Base-by-base conservation (phyloP, 169 alveolate genomes). In the Cryptosporidium tyzzeri region DNA sequence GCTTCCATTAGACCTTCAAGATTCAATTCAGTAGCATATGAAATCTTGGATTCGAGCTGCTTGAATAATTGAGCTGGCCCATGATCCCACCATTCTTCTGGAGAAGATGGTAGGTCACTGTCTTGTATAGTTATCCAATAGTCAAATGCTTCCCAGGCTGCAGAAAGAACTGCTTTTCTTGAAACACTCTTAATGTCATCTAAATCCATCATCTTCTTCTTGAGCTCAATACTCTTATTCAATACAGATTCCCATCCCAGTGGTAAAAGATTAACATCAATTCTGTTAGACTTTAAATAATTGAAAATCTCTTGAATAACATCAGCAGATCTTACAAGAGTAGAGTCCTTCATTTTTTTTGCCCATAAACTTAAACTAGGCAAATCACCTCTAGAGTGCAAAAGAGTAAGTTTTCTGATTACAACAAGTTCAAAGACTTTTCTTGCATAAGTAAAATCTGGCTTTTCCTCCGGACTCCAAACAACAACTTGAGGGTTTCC, bases 141-240 rank as follows among this genome's bases (percentile, higher is more conserved):
- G 39, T 80, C 89, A 44, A 80, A 80, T 35, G 89, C 89, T n/a
- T 59, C 80, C 89, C 89, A 80, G 12, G 89, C 89, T 21, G 68
- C 89, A 33, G 61, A 29, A 62, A 80, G 89, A 23, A 80, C 70
- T 35, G 73, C 74, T 29, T 65, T 62, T 65, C 80, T 80, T 3
- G 89, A 39, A 23, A 65, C 31, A 33, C 55, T 44, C 18, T 44
- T 53, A 7, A 35, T 26, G 9, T 80, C 67, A 21, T 67, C 67
- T 44, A 80, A 48, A 9, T 39, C 51, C 45, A 62, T 41, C 62
- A 65, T 65, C 26, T 62, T 59, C 31, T 65, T 48, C 35, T 29
- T 80, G 14, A 80, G 75, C 55, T 65, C 75, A 18, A 18, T 10
- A 37, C 89, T 53, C 48, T 80, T 65, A 1, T 9, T 29, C 29